A percentile compares a stretch with the other conserved stretches of the same genome.
phyloP scores from a whole-genome alignment of 1,284 basidiomycete genomes.

The Cryptococcus hybrid region DNA sequence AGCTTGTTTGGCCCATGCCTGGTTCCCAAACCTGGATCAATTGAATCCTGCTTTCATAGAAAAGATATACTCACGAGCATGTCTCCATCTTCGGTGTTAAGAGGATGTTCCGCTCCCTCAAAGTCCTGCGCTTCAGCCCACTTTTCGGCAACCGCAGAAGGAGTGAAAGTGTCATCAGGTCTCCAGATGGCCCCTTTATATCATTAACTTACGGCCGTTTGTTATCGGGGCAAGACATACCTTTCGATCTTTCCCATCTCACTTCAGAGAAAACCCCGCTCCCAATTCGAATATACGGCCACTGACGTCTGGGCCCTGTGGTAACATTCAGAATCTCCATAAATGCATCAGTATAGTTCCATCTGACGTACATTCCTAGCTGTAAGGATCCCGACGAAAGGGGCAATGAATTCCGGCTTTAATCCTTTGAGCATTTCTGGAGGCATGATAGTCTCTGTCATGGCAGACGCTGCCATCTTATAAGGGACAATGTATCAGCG shows the following conservation, averaged over 20 bases:
- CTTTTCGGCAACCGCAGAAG: slow-evolving; percentile 82
- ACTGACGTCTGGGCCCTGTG: slow-evolving; percentile 71
- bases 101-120: slow-evolving; percentile 68
- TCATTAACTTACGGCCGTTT: neutral
- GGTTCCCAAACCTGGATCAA: neutral
- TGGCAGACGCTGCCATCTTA: slow-evolving; percentile 85
- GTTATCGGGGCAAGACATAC: slow-evolving; percentile 24
- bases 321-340: neutral
- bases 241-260: slow-evolving; percentile 89
- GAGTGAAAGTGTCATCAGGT: slow-evolving; percentile 87
- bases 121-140: slow-evolving; percentile 85
- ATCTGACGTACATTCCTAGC: slow-evolving; percentile 36
- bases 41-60: too few species aligned
- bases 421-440: slow-evolving; percentile 93
- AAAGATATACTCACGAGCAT: slow-evolving; percentile 57
- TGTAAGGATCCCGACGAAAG: slow-evolving; percentile 70
- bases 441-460: slow-evolving; percentile 95
- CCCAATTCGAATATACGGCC: slow-evolving; percentile 93
- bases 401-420: slow-evolving; percentile 92
- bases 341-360: slow-evolving; percentile 2
- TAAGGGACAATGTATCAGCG: neutral
- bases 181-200: slow-evolving; percentile 70
- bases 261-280: slow-evolving; percentile 91
- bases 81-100: slow-evolving; percentile 67
- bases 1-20: slow-evolving; percentile 60